Base-by-base conservation (phyloP, 2,329 filamentous ascomycete species). In the Talaromyces sp. region DNA sequence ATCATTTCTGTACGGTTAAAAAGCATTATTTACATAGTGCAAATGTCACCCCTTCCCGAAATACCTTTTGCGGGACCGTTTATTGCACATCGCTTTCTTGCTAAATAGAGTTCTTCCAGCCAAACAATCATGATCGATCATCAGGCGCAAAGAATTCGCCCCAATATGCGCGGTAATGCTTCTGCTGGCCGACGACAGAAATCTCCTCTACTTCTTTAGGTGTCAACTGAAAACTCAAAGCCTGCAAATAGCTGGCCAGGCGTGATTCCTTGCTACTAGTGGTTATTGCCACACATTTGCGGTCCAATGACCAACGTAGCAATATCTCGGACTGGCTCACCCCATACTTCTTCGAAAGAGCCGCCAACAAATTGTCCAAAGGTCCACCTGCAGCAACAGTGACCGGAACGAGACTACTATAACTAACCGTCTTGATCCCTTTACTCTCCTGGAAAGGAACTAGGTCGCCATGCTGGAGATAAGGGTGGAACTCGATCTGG, bases 291-390 rank as follows among this genome's bases (percentile, higher is more conserved):
- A 87, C 78, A 60, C 82, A 71, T 26, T 83, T 84, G 66, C 85
- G 83, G 64, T 88, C 84, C 56, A 88, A 79, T 54, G 79, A 81
- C 84, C 84, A 88, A 56, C 85, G 74, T 58, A 88, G 67, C 56
- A 79, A 72, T 57, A 87, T 80, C 70, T 87, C 84, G 1, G 77
- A 80, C 54, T 83, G 79, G 57, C 70, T 79, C 51, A 87, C 85
- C 0, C 77, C 82, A 67, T 88, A 87, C 71, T 87, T 88, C 68
- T 81, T 81, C n/a, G 81, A 78, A 61, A 87, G 68, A 2, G 67
- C 68, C 0, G 76, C 75, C 50, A 86, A 69, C n/a, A 80, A 69
- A 5, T 76, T 74, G 61, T 86, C 84, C 2, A 84, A 70, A 0
- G 85, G 85, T 0, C 85, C 85, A 1, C 79, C 80, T 14, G 76